A percentile compares a stretch with the other conserved stretches of the same genome.
phyloP scores from a whole-genome alignment of 1,284 basidiomycete genomes.

The Athelia psychrophila region DNA sequence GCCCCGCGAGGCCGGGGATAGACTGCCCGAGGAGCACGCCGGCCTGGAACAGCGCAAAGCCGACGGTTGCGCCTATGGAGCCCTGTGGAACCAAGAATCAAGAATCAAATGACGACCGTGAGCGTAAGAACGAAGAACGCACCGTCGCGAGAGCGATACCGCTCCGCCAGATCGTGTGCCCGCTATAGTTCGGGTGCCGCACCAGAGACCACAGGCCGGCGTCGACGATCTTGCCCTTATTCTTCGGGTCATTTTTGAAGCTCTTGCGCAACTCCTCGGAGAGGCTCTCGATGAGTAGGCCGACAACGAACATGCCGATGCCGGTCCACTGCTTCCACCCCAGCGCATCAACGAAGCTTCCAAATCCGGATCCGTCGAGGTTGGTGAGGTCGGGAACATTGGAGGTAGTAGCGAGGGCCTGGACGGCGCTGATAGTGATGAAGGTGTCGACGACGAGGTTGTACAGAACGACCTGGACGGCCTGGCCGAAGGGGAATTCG shows the following conservation, averaged over 20 bases:
- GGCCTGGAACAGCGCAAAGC: background rate
- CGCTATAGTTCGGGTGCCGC: conserved; percentile 20
- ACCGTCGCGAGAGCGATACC: conserved; percentile 12
- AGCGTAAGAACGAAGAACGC: background rate
- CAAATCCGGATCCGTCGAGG: background rate
- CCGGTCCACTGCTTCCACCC: conserved; percentile 17
- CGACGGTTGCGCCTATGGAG: background rate
- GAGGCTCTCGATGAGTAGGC: conserved; percentile 14
- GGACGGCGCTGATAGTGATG: conserved; percentile 11
- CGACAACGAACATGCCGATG: conserved; percentile 12
- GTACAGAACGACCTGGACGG: conserved; percentile 5
- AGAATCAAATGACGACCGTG: background rate
- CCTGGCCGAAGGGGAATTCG: conserved; percentile 1
- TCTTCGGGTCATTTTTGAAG: conserved; percentile 18
- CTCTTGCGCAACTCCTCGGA: conserved; percentile 16
- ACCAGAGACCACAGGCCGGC: conserved; percentile 15
- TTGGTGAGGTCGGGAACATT: background rate
- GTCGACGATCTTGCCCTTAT: conserved; percentile 17
- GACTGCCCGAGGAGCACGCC: conserved; percentile 6
- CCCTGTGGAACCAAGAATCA: background rate
- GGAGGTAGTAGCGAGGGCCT: conserved; percentile 3
- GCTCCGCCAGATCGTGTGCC: conserved; percentile 17
- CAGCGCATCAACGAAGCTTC: conserved; percentile 7
- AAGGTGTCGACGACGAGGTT: conserved; percentile 9
- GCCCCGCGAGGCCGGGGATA: conserved; percentile 9